phyloP scores from a whole-genome alignment of 2,329 filamentous ascomycete genomes.

The Cercospora zeae-maydis region DNA sequence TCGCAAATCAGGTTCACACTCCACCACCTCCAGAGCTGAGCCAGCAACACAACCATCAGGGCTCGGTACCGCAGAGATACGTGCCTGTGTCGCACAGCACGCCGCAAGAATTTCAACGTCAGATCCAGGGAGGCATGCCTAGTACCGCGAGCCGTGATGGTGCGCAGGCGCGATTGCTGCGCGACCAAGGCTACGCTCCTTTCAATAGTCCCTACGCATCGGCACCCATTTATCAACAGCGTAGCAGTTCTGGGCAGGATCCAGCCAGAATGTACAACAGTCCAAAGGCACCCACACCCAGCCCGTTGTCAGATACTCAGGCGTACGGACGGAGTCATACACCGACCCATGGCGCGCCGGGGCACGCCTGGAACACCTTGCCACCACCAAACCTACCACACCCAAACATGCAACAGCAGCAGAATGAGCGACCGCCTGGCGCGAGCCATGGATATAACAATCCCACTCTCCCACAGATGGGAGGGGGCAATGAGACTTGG shows the following conservation, averaged over 20 bases:
- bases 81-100: conserved; percentile 38
- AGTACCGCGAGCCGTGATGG: conserved; percentile 36
- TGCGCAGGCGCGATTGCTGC: conserved; percentile 34
- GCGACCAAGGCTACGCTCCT: conserved; percentile 33
- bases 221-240: conserved; percentile 13
- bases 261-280: conserved; percentile 31
- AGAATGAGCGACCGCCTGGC: conserved; percentile 12
- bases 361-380: conserved; percentile 20
- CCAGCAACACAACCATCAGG: conserved; percentile 18
- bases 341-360: conserved; percentile 14
- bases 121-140: conserved; percentile 28
- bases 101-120: conserved; percentile 43
- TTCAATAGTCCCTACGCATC: conserved; percentile 15
- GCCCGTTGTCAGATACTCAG: conserved; percentile 34
- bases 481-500: conserved; percentile 26
- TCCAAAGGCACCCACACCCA: conserved; percentile 34
- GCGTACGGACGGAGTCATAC: conserved; percentile 24
- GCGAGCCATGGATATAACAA: conserved; percentile 23
- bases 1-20: conserved; percentile 19
- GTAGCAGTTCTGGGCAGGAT: conserved; percentile 31
- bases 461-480: conserved; percentile 34
- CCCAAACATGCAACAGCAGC: neutral
- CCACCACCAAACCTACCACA: conserved; percentile 17
- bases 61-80: conserved; percentile 15
- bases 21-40: conserved; percentile 22